These are phyloP conservation scores for Lodderomyces orthopsilosis DNA, from an alignment of 1,139 yeast genomes.

Conservation along the genomic window DNA sequence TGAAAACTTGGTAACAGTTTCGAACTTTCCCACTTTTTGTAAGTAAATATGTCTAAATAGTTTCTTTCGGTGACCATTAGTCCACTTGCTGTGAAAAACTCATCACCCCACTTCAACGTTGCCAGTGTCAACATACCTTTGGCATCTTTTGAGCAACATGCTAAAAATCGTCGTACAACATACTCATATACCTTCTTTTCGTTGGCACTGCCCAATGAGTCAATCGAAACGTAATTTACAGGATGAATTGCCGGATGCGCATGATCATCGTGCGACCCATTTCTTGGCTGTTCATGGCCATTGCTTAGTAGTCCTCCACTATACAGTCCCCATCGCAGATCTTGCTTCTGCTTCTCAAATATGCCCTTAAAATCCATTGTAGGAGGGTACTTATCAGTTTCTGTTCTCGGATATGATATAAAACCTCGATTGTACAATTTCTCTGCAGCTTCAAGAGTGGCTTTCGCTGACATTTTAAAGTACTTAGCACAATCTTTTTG, in stretches of 20 bases:
- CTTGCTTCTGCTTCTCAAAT: conserved; percentile 57
- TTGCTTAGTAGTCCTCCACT: conserved; percentile 32
- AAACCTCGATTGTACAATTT: conserved; percentile 80
- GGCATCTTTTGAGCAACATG: conserved; percentile 91
- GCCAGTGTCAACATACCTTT: conserved; percentile 68
- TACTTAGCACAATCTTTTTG: conserved; percentile 81
- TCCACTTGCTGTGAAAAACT: conserved; percentile 68
- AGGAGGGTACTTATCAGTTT: conserved; percentile 82
- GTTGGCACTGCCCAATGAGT: conserved; percentile 35
- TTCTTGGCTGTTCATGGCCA: conserved; percentile 60
- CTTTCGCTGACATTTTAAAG: conserved; percentile 78
- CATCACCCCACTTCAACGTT: conserved; percentile 73
- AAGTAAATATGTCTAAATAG: conserved; percentile 76
- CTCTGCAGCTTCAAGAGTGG: conserved; percentile 82
- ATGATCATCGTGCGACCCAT: conserved; percentile 83
- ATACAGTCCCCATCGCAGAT: conserved; percentile 49
- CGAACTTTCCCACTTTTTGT: conserved; percentile 74
- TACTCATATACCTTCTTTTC: conserved; percentile 82
- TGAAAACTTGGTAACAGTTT: conserved; percentile 64
- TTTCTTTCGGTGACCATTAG: conserved; percentile 68
- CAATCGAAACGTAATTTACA: conserved; percentile 46
- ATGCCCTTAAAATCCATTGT: conserved; percentile 66
- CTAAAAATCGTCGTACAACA: conserved; percentile 81
- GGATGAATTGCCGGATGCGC: conserved; percentile 99
- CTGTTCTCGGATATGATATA: conserved; percentile 95